These are phyloP conservation scores for Quercus wislizeni DNA, from an alignment of 306 rosid genomes.

Conservation along the genomic window DNA sequence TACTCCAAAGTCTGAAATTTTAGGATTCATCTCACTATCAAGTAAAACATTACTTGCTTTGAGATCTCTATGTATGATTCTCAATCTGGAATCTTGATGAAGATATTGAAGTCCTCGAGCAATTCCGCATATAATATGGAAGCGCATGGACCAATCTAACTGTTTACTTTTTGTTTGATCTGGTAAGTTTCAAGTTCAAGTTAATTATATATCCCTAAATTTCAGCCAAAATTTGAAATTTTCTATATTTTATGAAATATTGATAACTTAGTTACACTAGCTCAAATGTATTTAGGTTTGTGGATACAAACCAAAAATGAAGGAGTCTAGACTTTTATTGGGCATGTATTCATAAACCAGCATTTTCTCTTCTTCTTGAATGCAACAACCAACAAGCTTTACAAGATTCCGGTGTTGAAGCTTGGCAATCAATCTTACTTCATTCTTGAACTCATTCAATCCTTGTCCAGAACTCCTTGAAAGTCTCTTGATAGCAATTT, in stretches of 20 bases:
- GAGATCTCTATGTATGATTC: slow-evolving; percentile 54
- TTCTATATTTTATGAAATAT: too few relatives aligned
- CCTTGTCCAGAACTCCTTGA: slow-evolving; percentile 57
- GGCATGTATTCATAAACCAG: slow-evolving; percentile 64
- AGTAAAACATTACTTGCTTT: slow-evolving; percentile 55
- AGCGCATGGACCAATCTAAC: slow-evolving; percentile 40
- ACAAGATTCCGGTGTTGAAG: slow-evolving; percentile 77
- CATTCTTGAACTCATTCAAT: slow-evolving; percentile 51
- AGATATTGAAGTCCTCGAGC: slow-evolving; percentile 53
- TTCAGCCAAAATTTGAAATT: not conserved
- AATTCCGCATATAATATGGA: slow-evolving; percentile 49
- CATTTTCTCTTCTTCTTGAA: slow-evolving; percentile 46
- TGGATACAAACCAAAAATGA: slow-evolving; percentile 52
- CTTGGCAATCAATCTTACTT: slow-evolving; percentile 53
- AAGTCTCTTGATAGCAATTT: slow-evolving; percentile 66
- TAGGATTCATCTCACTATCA: slow-evolving; percentile 47
- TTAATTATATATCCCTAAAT: not conserved
- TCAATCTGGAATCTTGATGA: slow-evolving; percentile 56
- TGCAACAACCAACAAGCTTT: slow-evolving; percentile 62
- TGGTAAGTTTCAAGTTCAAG: slow-evolving; percentile 8
- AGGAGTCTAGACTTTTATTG: slow-evolving; percentile 60
- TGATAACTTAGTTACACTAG: not conserved
- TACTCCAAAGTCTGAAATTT: slow-evolving; percentile 63
- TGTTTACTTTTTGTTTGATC: slow-evolving; percentile 19
- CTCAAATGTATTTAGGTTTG: not conserved